Evolutionary conservation across 1,284 basidiomycete species (phyloP).

Genomic region (Cutaneotrichosporon cyanovorans): DNA sequence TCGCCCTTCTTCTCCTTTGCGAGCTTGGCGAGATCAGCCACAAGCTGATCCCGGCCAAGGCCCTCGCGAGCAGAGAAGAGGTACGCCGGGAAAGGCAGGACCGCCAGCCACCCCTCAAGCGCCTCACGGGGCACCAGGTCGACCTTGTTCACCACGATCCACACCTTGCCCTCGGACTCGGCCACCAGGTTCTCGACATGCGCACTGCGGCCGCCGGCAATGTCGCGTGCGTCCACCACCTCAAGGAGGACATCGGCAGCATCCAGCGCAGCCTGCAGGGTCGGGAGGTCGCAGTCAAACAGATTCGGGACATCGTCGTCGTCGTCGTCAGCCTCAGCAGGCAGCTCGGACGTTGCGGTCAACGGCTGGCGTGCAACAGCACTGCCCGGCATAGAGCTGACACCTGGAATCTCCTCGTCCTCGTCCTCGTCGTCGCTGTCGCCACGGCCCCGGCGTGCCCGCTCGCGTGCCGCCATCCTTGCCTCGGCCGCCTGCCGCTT

Average conservation of each 20-base stretch:
- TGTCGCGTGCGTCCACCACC: constrained; percentile 80
- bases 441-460: constrained; percentile 1
- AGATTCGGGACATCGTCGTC: constrained; percentile 53
- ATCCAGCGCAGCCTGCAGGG: constrained; percentile 65
- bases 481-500: constrained; percentile 54
- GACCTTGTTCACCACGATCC: constrained; percentile 77
- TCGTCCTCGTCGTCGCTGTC: constrained; percentile 27
- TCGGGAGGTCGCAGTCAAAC: constrained; percentile 60
- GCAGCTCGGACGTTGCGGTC: constrained; percentile 10
- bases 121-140: constrained; percentile 78
- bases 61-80: constrained; percentile 52
- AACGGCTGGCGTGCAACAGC: constrained; percentile 21
- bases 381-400: constrained; percentile 22
- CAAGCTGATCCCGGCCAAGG: constrained; percentile 30
- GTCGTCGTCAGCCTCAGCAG: constrained; percentile 7
- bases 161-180: constrained; percentile 44
- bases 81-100: constrained; percentile 65
- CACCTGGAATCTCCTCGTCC: constrained; percentile 39
- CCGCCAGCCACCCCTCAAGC: constrained; percentile 64
- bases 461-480: constrained; percentile 1
- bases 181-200: constrained; percentile 57
- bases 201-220: constrained; percentile 59
- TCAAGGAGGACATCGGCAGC: constrained; percentile 75
- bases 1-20: constrained; percentile 43
- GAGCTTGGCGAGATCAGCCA: constrained; percentile 18